Evolutionary conservation across 2,329 filamentous ascomycete genomes (phyloP), one percentile per base, ranked within the genome.

Genomic region (Fusarium anthophilum): DNA sequence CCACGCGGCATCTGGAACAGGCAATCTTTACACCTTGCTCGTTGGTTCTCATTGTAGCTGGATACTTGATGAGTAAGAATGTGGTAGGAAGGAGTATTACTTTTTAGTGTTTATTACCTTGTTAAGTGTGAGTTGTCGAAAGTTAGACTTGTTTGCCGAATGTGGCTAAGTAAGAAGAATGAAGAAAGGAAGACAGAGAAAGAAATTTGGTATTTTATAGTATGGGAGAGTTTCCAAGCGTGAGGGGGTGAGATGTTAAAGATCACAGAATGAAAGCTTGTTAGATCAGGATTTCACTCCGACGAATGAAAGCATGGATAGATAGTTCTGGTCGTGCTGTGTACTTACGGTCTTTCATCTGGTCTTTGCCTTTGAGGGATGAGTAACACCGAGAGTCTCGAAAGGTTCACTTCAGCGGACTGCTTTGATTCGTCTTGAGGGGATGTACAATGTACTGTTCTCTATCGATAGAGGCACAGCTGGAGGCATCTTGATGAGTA

Each of bases 391-490:
- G 7, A 37, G 50, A 37, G 13, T 22, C 13, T 3, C 17, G 6
- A 20, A 11, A 7, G 11, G 6, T 37, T 10, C 18, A 37, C 17
- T 11, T 6, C 1, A 1, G 8, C 2, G 13, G 12, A 4, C 13
- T 26, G 9, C 18, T 8, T 22, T 53, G 9, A 53, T 37, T 35
- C 48, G n/a, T 6, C 12, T 5, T 1, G 12, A 18, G 11, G 30
- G 12, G n/a, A 11, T 35, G 17, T 24, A 15, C 12, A 51, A 11
- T 53, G 32, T 22, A 5, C 32, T 37, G 9, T 12, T 22, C 17
- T 15, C 18, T 37, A 3, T 8, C 8, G 11, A 15, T 8, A 26
- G 50, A 26, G 13, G 13, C n/a, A 37, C 1, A 6, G 2, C 10
- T 26, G 18, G 10, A 24, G 15, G 17, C 18, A 53, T 53, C 13